A percentile compares a stretch with the other conserved stretches of the same genome.
Evolutionary conservation across 108 stramenopile genomes (phyloP).

Genomic region (Aurantiochytrium sp.): DNA sequence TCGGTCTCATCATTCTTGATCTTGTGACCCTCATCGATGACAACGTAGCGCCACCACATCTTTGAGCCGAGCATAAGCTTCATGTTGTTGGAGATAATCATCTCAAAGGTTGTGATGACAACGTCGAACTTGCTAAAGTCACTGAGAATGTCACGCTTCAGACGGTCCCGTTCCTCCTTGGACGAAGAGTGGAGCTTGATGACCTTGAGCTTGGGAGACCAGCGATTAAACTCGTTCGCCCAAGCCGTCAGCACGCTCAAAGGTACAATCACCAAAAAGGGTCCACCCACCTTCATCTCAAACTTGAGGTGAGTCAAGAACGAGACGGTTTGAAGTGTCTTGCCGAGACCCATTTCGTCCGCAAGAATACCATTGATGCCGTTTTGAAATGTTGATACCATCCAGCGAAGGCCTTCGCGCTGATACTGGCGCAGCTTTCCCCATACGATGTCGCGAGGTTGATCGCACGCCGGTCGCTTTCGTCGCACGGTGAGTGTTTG

Average conservation of each 20-base stretch:
- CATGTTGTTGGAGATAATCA: conserved; percentile 59
- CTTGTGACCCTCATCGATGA: conserved; percentile 89
- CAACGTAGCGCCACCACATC: conserved; percentile 60
- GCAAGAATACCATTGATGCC: conserved; percentile 81
- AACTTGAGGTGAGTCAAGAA: conserved; percentile 68
- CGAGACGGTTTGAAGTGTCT: conserved; percentile 83
- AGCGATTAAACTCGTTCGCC: conserved; percentile 90
- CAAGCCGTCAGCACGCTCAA: conserved; percentile 95
- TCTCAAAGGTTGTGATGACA: conserved; percentile 84
- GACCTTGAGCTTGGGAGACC: conserved; percentile 80
- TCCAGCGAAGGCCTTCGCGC: conserved; percentile 66
- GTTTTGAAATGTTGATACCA: conserved; percentile 82
- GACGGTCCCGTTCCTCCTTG: conserved; percentile 39
- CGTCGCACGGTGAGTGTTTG: not conserved
- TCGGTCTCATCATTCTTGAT: conserved; percentile 80
- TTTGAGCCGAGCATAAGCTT: conserved; percentile 30
- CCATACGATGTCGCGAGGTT: not conserved
- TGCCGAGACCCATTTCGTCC: conserved; percentile 71
- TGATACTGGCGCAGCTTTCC: conserved; percentile 55
- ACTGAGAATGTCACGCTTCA: conserved; percentile 32
- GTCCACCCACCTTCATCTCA: conserved; percentile 74
- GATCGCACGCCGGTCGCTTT: not conserved
- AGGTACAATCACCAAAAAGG: conserved; percentile 91
- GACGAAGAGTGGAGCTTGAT: conserved; percentile 59
- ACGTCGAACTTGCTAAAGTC: conserved; percentile 59